Evolutionary conservation across 73 alveolate species (phyloP).

Genomic region (Paramecium biaurelia): DNA sequence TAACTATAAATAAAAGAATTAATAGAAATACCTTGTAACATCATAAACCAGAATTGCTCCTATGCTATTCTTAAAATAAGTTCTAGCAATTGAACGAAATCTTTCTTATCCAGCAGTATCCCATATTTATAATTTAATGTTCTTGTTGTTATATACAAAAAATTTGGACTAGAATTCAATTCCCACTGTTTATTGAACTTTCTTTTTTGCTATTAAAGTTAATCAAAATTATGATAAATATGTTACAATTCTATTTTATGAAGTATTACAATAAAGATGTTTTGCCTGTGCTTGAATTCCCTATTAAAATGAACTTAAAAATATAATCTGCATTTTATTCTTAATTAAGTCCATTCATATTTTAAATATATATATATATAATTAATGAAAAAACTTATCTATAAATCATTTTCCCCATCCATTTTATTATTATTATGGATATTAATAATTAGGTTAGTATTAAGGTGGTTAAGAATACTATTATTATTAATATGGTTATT

Average conservation of each 20-base stretch:
- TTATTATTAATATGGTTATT: background rate
- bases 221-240: slow-evolving; percentile 1
- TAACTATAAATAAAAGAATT: background rate
- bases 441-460: background rate
- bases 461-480: background rate
- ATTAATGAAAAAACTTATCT: background rate
- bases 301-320: slow-evolving; percentile 67
- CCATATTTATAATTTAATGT: slow-evolving; percentile 85
- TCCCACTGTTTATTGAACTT: slow-evolving; percentile 77
- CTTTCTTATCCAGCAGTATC: slow-evolving; percentile 92
- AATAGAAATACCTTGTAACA: slow-evolving; percentile 54
- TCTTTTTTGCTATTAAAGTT: slow-evolving; percentile 47
- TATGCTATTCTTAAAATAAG: slow-evolving; percentile 76
- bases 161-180: slow-evolving; percentile 90
- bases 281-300: slow-evolving; percentile 69
- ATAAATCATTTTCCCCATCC: slow-evolving; percentile 13
- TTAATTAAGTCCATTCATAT: background rate
- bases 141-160: slow-evolving; percentile 72
- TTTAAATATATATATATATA: background rate
- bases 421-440: background rate
- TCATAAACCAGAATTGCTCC: slow-evolving; percentile 86
- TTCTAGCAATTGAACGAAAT: background rate
- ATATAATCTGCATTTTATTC: slow-evolving; percentile 38
- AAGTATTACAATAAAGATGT: slow-evolving; percentile 57
- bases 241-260: slow-evolving; percentile 47